phyloP scores from a whole-genome alignment of 805 yeast genomes.

The Blastobotrys terrestris region DNA sequence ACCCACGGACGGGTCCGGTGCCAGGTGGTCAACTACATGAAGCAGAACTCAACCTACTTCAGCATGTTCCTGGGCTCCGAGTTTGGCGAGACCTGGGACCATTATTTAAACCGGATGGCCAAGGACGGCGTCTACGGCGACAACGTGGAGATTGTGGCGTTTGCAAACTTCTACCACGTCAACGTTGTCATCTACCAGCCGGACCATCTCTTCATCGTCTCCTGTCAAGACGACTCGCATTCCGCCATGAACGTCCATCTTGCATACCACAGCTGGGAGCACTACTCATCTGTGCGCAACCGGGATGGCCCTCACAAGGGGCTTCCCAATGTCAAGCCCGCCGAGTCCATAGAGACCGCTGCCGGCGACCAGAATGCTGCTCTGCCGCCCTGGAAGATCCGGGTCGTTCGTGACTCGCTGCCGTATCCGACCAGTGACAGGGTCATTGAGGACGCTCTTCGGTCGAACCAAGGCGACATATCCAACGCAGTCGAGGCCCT shows the following conservation, averaged over 20 bases:
- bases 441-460: conserved; percentile 10
- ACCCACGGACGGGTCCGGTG: conserved; percentile 27
- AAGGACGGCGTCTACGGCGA: conserved; percentile 38
- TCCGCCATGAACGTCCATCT: conserved; percentile 24
- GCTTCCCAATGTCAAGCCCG: conserved; percentile 15
- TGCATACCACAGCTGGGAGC: conserved; percentile 41
- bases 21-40: conserved; percentile 30
- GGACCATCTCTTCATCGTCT: conserved; percentile 32
- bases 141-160: conserved; percentile 37
- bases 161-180: conserved; percentile 29
- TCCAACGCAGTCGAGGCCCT: conserved; percentile 27
- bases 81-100: conserved; percentile 31
- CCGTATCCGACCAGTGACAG: conserved; percentile 19
- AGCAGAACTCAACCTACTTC: conserved; percentile 26
- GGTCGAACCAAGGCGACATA: conserved; percentile 23
- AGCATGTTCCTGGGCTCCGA: conserved; percentile 29
- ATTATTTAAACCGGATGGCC: conserved; percentile 30
- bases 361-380: neutral
- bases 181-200: conserved; percentile 35
- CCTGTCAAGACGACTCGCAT: conserved; percentile 14
- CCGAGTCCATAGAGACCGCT: neutral
- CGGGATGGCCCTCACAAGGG: conserved; percentile 35
- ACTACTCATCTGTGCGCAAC: conserved; percentile 37
- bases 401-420: conserved; percentile 25
- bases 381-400: conserved; percentile 28